phyloP scores from a whole-genome alignment of 2,329 filamentous ascomycete genomes.

The Ophiostoma quercus region DNA sequence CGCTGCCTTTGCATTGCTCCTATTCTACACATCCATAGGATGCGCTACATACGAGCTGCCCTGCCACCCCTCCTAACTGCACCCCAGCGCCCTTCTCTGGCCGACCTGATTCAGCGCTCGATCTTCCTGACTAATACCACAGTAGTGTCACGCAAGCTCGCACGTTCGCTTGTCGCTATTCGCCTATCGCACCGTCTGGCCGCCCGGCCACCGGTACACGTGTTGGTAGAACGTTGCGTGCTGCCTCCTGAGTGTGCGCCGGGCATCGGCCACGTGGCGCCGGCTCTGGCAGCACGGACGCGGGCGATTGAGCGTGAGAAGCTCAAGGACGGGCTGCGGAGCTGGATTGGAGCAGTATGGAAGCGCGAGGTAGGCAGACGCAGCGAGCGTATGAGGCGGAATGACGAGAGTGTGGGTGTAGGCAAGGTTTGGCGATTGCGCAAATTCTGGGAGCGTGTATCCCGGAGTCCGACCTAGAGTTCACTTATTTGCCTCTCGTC shows the following conservation, averaged over 20 bases:
- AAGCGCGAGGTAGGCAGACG: conserved; percentile 47
- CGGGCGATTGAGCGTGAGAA: conserved; percentile 60
- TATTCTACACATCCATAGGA: conserved; percentile 58
- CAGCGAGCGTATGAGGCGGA: conserved; percentile 43
- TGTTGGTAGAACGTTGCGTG: conserved; percentile 58
- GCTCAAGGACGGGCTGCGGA: conserved; percentile 60
- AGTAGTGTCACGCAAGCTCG: conserved; percentile 58
- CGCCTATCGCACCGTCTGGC: conserved; percentile 58
- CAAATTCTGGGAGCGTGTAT: conserved; percentile 61
- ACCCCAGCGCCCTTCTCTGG: conserved; percentile 53
- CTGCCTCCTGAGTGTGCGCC: conserved; percentile 60
- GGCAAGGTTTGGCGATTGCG: conserved; percentile 57
- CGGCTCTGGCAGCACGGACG: conserved; percentile 57
- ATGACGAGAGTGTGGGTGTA: conserved; percentile 49
- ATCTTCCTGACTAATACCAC: conserved; percentile 65
- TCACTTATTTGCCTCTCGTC: too few relatives aligned
- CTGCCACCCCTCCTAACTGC: conserved; percentile 54
- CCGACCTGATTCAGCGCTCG: conserved; percentile 57
- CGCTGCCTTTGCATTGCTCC: conserved; percentile 58
- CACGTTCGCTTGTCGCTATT: conserved; percentile 60
- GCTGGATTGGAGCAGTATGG: conserved; percentile 60
- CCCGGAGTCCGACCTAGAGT: conserved; percentile 31
- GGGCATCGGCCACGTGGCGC: conserved; percentile 44
- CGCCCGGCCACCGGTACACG: conserved; percentile 53
- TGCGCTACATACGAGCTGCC: conserved; percentile 50